Evolutionary conservation across 768 basidiomycete genomes (phyloP), one percentile per base, ranked within the genome.

Genomic region (Suillus occidentalis): DNA sequence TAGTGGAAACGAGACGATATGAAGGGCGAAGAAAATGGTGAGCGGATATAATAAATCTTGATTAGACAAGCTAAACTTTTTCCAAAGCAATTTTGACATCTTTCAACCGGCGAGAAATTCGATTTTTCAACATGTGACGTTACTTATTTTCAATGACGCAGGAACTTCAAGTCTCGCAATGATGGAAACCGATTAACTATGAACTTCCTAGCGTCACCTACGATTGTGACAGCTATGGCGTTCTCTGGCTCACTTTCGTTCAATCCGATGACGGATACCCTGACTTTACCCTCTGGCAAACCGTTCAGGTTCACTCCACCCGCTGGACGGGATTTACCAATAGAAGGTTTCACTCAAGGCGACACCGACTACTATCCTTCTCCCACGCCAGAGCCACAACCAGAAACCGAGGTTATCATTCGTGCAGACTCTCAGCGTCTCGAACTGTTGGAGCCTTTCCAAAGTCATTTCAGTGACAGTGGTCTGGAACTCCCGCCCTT

Each of bases 131-230:
- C 4, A 40, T 31, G 22, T 37, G 28, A 45, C 31, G 4, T 47
- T 56, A 8, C 55, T 62, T 56, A 70, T 59, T 42, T 57, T 62
- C 28, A 25, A 47, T 60, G 45, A 36, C 62, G 31, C 65, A 85
- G 85, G 52, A 91, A 92, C 76, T 92, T 91, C 85, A 95, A 94
- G 80, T 95, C 95, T 3, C 87, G 97, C 69, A 99, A 99, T 75
- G 97, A 99, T 72, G 97, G 96, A 28, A 99, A 99, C 75, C 82
- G 85, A 45, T 82, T 89, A 63, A 99, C 96, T 18, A 94, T 97
- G 94, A 99, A 99, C 78, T 99, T 99, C 82, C 85, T 99, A 64
- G 95, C 97, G 9, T 98, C 96, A 5, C 97, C 97, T 1, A 97
- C 95, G 40, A 84, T 97, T 65, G 97, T 99, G 22, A 99, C 97